Evolutionary conservation across 345 rosid species (phyloP).

Genomic region (Gossypium sturtianum): DNA sequence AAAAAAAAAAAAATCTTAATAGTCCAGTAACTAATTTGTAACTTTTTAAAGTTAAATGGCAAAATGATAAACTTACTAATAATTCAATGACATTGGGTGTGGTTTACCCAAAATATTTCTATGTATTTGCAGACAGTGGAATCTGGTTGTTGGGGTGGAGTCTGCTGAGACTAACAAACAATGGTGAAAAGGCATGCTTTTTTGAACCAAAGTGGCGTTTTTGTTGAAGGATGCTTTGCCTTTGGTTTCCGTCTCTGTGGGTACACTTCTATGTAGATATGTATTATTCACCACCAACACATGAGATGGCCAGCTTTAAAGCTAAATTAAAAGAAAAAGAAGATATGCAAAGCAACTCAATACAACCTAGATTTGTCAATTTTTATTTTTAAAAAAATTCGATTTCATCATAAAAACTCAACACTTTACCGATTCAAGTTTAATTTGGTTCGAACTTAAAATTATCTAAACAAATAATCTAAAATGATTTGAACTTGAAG

Average conservation of each 20-base stretch:
- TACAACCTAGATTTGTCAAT: too few species aligned
- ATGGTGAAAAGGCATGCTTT: not conserved
- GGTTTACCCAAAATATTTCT: not conserved
- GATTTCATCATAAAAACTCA: too few species aligned
- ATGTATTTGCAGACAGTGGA: not conserved
- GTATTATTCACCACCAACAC: constrained; percentile 24
- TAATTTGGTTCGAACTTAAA: too few species aligned
- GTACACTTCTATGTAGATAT: not conserved
- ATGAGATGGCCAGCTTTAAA: constrained; percentile 39
- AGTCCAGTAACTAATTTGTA: too few species aligned
- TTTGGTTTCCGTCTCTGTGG: not conserved
- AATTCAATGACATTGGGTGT: too few species aligned
- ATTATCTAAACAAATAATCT: too few species aligned
- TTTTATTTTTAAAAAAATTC: too few species aligned
- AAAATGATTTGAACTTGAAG: too few species aligned
- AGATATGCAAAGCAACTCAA: not conserved
- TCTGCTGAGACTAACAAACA: not conserved
- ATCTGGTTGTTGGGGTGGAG: not conserved
- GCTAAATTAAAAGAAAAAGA: constrained; percentile 30
- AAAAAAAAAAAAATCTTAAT: too few species aligned
- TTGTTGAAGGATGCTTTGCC: not conserved
- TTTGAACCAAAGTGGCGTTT: constrained; percentile 14
- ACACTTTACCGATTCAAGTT: too few species aligned
- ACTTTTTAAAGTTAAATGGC: too few species aligned
- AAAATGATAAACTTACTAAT: too few species aligned